These are phyloP conservation scores for Trametes sp. DNA, from an alignment of 1,284 basidiomycete genomes.

Conservation along the genomic window DNA sequence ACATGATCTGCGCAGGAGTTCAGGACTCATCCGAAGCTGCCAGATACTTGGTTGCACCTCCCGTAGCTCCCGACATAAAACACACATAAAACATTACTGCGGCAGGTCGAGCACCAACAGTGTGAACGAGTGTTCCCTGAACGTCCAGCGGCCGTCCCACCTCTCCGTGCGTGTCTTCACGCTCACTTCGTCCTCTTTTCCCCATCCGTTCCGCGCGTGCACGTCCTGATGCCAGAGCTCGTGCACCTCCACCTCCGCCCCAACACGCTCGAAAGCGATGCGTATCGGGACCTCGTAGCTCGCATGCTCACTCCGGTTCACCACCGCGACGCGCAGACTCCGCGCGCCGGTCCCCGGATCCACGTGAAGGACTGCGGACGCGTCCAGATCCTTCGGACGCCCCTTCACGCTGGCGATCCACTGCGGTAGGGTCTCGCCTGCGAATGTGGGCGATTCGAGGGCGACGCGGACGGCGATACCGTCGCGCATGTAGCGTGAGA, in stretches of 20 bases:
- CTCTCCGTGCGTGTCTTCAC: slow-evolving; percentile 44
- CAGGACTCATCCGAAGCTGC: too few species aligned
- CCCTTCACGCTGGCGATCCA: slow-evolving; percentile 52
- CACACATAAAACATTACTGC: too few species aligned
- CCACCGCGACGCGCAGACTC: slow-evolving; percentile 55
- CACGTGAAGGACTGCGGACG: slow-evolving; percentile 51
- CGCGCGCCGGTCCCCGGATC: slow-evolving; percentile 29
- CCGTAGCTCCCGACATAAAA: too few species aligned
- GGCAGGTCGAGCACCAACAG: slow-evolving; percentile 29
- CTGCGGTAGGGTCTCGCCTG: slow-evolving; percentile 55
- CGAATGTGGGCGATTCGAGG: slow-evolving; percentile 50
- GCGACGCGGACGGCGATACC: slow-evolving; percentile 53
- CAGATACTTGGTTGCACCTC: too few species aligned
- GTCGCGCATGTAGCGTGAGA: slow-evolving; percentile 62
- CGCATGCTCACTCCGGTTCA: slow-evolving; percentile 51
- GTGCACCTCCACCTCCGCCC: slow-evolving; percentile 46
- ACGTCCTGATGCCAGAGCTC: slow-evolving; percentile 55
- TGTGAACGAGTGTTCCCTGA: slow-evolving; percentile 57
- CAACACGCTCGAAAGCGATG: slow-evolving; percentile 44
- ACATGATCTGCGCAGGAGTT: too few species aligned
- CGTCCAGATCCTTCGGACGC: slow-evolving; percentile 54
- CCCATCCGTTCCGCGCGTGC: slow-evolving; percentile 51
- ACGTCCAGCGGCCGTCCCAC: slow-evolving; percentile 47
- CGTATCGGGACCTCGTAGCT: slow-evolving; percentile 47
- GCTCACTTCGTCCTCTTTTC: slow-evolving; percentile 48